A percentile compares a stretch with the other conserved stretches of the same genome.
These are phyloP conservation scores for Coprinellus micaceus DNA, from an alignment of 768 basidiomycete species.

Conservation along the genomic window DNA sequence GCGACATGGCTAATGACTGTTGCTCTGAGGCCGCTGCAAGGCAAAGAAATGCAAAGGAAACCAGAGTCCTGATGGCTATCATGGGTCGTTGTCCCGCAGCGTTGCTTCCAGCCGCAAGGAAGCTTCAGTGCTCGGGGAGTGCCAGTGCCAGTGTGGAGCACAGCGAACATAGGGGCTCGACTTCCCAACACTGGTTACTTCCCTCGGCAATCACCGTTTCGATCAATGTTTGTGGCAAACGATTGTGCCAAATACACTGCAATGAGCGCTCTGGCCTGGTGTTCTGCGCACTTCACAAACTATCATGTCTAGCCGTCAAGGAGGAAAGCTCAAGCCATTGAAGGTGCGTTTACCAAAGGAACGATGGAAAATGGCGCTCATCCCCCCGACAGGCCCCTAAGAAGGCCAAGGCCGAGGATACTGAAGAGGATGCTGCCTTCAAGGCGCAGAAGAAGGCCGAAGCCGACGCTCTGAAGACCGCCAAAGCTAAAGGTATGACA, in stretches of 20 bases:
- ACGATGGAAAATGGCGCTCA: conserved; percentile 6
- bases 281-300: not conserved
- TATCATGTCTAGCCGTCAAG: conserved; percentile 65
- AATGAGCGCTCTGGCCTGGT: not conserved
- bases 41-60: not conserved
- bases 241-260: not conserved
- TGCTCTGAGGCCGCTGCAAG: not conserved
- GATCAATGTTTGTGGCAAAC: too few species aligned
- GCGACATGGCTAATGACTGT: not conserved
- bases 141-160: too few species aligned
- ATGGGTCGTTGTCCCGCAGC: too few species aligned
- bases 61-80: too few species aligned
- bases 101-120: too few species aligned
- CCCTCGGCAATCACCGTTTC: too few species aligned
- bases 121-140: too few species aligned
- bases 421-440: conserved; percentile 68
- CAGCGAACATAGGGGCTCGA: too few species aligned
- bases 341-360: conserved; percentile 52
- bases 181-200: too few species aligned
- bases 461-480: conserved; percentile 66
- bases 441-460: conserved; percentile 78
- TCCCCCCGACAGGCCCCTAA: conserved; percentile 60
- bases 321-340: conserved; percentile 83
- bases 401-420: conserved; percentile 72
- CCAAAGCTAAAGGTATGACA: conserved; percentile 61